phyloP scores from a whole-genome alignment of 495 filamentous ascomycete genomes.

The Neurospora sp. region DNA sequence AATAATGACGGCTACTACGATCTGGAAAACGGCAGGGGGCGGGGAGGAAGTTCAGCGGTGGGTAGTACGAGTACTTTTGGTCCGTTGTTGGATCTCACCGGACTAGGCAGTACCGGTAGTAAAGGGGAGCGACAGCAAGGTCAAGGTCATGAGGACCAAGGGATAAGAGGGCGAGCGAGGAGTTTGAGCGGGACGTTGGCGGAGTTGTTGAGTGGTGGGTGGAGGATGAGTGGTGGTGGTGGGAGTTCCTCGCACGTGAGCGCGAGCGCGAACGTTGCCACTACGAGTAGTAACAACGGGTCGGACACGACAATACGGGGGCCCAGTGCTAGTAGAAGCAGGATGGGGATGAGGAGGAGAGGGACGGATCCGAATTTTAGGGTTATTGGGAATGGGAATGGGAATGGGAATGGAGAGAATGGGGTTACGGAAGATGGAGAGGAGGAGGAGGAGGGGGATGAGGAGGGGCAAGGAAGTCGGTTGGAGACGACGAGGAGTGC shows the following conservation, averaged over 20 bases:
- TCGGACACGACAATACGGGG: not conserved
- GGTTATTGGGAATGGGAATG: not conserved
- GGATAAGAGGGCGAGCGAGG: slow-evolving; percentile 28
- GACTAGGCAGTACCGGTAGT: not conserved
- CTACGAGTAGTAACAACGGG: not conserved
- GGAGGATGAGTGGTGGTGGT: not conserved
- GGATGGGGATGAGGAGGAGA: not conserved
- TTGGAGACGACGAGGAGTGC: not conserved
- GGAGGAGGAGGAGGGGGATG: not conserved
- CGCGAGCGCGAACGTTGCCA: not conserved
- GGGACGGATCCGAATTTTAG: not conserved
- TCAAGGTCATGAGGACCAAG: slow-evolving; percentile 2
- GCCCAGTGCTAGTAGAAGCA: not conserved
- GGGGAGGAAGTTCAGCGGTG: slow-evolving; percentile 4
- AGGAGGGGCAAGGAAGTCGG: not conserved
- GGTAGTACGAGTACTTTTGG: slow-evolving; percentile 7
- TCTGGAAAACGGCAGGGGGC: not conserved
- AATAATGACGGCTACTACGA: slow-evolving; percentile 5
- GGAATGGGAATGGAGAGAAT: not conserved
- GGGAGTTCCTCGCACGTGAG: not conserved
- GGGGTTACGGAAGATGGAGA: not conserved
- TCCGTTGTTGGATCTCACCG: not conserved
- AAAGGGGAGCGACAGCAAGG: not conserved
- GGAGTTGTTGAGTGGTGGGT: slow-evolving; percentile 26
- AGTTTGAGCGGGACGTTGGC: slow-evolving; percentile 42